Conservation (phyloP, 352 stramenopile genomes). For the Globisporangium polare region DNA sequence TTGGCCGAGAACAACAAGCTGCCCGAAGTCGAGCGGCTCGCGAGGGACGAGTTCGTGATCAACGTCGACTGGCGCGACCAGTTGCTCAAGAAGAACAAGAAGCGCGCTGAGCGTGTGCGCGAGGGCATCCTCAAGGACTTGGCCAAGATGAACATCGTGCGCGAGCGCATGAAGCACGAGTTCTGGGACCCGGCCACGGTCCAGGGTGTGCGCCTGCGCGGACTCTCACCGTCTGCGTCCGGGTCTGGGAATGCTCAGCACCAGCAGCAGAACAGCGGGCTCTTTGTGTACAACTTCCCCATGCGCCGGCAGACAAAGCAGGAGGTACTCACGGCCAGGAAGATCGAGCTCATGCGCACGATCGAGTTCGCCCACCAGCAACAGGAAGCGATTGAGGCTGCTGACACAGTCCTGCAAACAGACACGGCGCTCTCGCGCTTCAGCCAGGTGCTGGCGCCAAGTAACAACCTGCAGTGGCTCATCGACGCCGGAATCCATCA, state of each 20-base stretch:
- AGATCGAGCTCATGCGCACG: conserved; percentile 57
- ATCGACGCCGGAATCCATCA: conserved; percentile 45
- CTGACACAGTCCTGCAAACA: not conserved
- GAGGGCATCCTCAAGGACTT: conserved; percentile 69
- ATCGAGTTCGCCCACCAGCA: conserved; percentile 64
- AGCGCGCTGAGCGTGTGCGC: conserved; percentile 52
- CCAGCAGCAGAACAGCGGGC: not conserved
- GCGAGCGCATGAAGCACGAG: conserved; percentile 85
- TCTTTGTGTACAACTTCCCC: conserved; percentile 83
- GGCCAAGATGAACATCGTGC: conserved; percentile 70
- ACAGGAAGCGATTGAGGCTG: conserved; percentile 31
- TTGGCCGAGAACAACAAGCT: conserved; percentile 69
- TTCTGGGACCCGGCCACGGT: conserved; percentile 87
- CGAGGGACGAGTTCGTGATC: conserved; percentile 87
- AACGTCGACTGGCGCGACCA: conserved; percentile 74
- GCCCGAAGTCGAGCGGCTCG: conserved; percentile 62
- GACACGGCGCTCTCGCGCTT: conserved; percentile 32
- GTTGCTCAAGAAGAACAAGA: conserved; percentile 46
- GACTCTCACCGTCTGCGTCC: conserved; percentile 31
- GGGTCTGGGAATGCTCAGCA: not conserved
- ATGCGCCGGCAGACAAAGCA: conserved; percentile 49
- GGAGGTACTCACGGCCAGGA: conserved; percentile 45
- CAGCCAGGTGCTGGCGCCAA: conserved; percentile 41
- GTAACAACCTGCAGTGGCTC: conserved; percentile 49
- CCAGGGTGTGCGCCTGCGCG: conserved; percentile 56